phyloP scores from a whole-genome alignment of 208 protist species.

The Acanthamoeba royreba region DNA sequence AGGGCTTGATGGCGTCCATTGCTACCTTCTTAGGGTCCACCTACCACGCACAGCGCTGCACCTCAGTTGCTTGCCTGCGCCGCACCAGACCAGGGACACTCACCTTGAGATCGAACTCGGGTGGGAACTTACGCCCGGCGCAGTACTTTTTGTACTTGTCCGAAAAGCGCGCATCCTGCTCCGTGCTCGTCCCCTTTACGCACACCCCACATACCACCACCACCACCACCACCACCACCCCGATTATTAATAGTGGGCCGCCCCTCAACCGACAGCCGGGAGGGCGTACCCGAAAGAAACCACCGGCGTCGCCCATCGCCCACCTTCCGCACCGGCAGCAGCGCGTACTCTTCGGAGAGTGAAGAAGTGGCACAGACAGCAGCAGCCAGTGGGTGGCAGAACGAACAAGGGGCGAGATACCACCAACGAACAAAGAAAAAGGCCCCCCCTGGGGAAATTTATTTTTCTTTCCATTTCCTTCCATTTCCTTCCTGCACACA shows the following conservation, averaged over 20 bases:
- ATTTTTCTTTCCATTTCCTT: background rate
- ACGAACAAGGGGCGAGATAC: no score
- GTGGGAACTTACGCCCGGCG: slow-evolving; percentile 63
- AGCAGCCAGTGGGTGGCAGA: no score
- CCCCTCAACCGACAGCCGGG: background rate
- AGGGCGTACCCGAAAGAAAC: background rate
- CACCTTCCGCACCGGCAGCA: no score
- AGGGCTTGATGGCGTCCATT: slow-evolving; percentile 60
- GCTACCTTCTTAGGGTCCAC: slow-evolving; percentile 62
- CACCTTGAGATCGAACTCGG: slow-evolving; percentile 20
- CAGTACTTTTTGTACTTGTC: slow-evolving; percentile 72
- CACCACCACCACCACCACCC: background rate
- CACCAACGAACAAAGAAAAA: no score
- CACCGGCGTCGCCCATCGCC: background rate
- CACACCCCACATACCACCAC: background rate
- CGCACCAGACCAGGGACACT: background rate
- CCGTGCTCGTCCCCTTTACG: background rate
- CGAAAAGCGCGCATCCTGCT: slow-evolving; percentile 69
- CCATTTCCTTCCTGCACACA: no score
- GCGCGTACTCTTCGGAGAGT: background rate
- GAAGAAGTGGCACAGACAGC: no score
- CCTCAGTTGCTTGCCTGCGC: background rate
- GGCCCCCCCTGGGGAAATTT: no score
- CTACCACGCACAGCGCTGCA: background rate
- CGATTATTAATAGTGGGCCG: background rate